Percentiles rank a stretch among this genome's conserved stretches.
Conservation (phyloP, 1,284 basidiomycete genomes). For the Coniferiporia weirii region DNA sequence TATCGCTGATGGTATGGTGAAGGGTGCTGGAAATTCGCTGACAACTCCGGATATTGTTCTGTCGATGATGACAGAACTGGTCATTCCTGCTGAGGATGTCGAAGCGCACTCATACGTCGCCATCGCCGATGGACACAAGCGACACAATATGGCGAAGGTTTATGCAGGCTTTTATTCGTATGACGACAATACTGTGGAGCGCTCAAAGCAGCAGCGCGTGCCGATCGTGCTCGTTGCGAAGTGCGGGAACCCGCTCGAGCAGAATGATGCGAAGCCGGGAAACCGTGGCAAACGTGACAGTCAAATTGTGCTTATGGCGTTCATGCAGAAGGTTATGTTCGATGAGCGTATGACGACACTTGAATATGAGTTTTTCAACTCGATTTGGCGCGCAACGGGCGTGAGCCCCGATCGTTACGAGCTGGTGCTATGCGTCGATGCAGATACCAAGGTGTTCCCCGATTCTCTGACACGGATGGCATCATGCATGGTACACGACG, state of each 20-base stretch:
- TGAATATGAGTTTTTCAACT: constrained; percentile 99
- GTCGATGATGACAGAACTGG: constrained; percentile 96
- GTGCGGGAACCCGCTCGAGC: constrained; percentile 87
- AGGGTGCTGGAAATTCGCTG: constrained; percentile 84
- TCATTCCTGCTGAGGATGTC: constrained; percentile 81
- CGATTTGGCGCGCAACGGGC: constrained; percentile 91
- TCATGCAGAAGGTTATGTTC: constrained; percentile 98
- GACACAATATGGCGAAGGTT: constrained; percentile 99
- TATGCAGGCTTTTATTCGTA: constrained; percentile 98
- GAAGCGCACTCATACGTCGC: constrained; percentile 96
- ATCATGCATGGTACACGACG: constrained; percentile 92
- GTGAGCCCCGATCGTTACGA: constrained; percentile 97
- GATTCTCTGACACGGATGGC: constrained; percentile 91
- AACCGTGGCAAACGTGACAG: constrained; percentile 98
- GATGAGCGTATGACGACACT: constrained; percentile 99
- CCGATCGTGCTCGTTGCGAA: constrained; percentile 96
- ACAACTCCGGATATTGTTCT: constrained; percentile 94
- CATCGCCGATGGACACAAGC: constrained; percentile 97
- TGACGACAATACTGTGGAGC: constrained; percentile 88
- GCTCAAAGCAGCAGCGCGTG: constrained; percentile 93
- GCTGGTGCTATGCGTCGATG: constrained; percentile 95
- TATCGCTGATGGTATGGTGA: constrained; percentile 98
- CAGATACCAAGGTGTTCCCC: constrained; percentile 96
- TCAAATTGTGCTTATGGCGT: constrained; percentile 96
- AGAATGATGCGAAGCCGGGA: constrained; percentile 87